Evolutionary conservation across 176 grass and related monocot genomes (phyloP).

Genomic region (Paspalum vaginatum): DNA sequence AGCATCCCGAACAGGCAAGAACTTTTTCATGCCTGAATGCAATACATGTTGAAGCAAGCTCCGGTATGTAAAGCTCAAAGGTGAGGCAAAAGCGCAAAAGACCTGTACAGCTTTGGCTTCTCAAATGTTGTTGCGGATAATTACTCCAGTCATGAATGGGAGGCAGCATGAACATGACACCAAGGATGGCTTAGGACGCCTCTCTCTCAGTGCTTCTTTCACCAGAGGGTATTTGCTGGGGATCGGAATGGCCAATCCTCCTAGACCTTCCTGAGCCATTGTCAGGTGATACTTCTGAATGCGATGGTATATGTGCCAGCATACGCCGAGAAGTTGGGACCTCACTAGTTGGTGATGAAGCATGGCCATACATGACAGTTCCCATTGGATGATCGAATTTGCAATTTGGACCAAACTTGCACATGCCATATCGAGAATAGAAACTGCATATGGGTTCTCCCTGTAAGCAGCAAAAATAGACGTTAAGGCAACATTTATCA

Average conservation of each 20-base stretch:
- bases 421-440: conserved; percentile 87
- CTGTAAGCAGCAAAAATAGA: conserved; percentile 46
- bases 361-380: conserved; percentile 54
- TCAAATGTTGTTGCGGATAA: conserved; percentile 48
- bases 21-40: conserved; percentile 56
- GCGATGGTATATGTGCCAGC: conserved; percentile 47
- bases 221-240: conserved; percentile 56
- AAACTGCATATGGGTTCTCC: conserved; percentile 73
- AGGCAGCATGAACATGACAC: conserved; percentile 37
- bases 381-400: conserved; percentile 91
- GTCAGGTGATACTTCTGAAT: conserved; percentile 47
- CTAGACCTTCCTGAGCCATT: conserved; percentile 41
- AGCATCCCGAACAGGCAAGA: conserved; percentile 49
- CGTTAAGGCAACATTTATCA: not conserved
- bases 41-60: conserved; percentile 55
- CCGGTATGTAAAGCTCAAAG: conserved; percentile 47
- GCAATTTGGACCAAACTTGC: conserved; percentile 92
- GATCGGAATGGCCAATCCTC: conserved; percentile 48
- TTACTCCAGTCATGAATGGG: conserved; percentile 46
- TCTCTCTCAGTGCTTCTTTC: conserved; percentile 70
- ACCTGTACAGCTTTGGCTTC: conserved; percentile 53
- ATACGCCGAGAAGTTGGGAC: conserved; percentile 41
- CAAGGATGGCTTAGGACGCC: conserved; percentile 58
- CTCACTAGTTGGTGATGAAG: conserved; percentile 56
- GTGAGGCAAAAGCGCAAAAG: conserved; percentile 43